Base-by-base conservation (phyloP, 2,329 filamentous ascomycete genomes). In the Xylariaceae sp. region DNA sequence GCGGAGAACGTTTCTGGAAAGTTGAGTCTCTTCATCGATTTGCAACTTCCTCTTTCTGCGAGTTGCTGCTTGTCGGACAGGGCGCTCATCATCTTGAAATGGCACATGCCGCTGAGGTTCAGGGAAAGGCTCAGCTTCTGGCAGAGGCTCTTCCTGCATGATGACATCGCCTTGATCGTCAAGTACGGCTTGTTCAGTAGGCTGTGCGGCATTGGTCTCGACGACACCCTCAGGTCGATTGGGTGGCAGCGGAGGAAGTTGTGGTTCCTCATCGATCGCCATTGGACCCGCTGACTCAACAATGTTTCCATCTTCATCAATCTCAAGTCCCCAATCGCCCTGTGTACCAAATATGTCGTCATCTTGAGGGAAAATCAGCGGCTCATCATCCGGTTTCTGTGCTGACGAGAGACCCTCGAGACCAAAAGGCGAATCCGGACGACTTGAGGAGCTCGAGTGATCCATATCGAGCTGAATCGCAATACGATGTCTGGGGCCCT, bases 271-370 rank as follows among this genome's bases (percentile, higher is more conserved):
- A 13, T 78, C 75, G 10, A 69, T 54, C 3, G 74, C 58, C 20
- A 40, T 53, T 5, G 59, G 59, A n/a, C 42, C 63, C 13, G 23
- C 53, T 18, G 43, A 15, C 40, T 72, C 71, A 33, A 79, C 60
- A 29, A 82, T 64, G 53, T 81, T 81, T 30, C 81, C 81, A 8
- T 81, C 67, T 20, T 69, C 75, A 55, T 82, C 80, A 46, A 83
- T 77, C n/a, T 76, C 73, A 21, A 83, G 70, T 2, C 74, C 75
- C 59, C 78, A 72, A 21, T 76, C 75, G 0, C 68, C 68, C 16
- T 74, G 60, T 4, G 67, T 62, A 7, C 69, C 70, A 21, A 76
- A 62, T 13, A 55, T 35, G 18, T 59, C 60, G 6, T 60, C 73
- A 0, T 73, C 71, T 7, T 62, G 70, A 21, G 49, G 29, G 15